Percentiles rank a stretch among this genome's conserved stretches.
phyloP scores from a whole-genome alignment of 371 early-diverging fungal genomes.

The Circinella minor region DNA sequence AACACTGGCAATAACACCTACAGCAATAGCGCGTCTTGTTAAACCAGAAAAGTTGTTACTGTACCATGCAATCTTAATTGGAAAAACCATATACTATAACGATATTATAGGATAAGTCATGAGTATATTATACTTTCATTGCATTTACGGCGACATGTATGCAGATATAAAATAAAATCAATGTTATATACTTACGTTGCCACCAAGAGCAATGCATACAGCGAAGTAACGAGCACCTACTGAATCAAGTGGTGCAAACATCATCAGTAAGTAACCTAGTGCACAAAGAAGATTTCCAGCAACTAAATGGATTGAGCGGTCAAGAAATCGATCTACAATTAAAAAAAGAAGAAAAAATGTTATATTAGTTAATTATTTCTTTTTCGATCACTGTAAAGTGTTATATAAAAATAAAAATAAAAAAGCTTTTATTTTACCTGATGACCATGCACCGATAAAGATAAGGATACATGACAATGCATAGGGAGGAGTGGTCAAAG shows the following conservation, averaged over 20 bases:
- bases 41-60: conserved; percentile 41
- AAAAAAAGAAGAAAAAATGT: background rate
- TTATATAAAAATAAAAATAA: background rate
- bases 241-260: conserved; percentile 19
- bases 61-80: conserved; percentile 43
- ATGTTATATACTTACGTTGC: conserved; percentile 4
- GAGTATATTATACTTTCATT: background rate
- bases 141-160: background rate
- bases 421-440: conserved; percentile 4
- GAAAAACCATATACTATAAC: conserved; percentile 26
- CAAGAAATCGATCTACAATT: conserved; percentile 26
- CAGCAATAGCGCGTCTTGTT: conserved; percentile 41
- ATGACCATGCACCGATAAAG: conserved; percentile 34
- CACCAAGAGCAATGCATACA: conserved; percentile 28
- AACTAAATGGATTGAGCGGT: conserved; percentile 36
- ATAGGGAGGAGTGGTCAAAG: conserved; percentile 43
- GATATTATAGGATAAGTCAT: background rate
- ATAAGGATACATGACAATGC: conserved; percentile 21
- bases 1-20: conserved; percentile 35
- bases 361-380: background rate
- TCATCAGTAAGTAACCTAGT: conserved; percentile 29
- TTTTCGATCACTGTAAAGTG: too few species aligned
- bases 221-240: conserved; percentile 25
- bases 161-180: too few species aligned
- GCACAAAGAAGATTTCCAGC: conserved; percentile 23